phyloP scores from a whole-genome alignment of 192 early-diverging fungal genomes.

The Blastocladiella britannica region DNA sequence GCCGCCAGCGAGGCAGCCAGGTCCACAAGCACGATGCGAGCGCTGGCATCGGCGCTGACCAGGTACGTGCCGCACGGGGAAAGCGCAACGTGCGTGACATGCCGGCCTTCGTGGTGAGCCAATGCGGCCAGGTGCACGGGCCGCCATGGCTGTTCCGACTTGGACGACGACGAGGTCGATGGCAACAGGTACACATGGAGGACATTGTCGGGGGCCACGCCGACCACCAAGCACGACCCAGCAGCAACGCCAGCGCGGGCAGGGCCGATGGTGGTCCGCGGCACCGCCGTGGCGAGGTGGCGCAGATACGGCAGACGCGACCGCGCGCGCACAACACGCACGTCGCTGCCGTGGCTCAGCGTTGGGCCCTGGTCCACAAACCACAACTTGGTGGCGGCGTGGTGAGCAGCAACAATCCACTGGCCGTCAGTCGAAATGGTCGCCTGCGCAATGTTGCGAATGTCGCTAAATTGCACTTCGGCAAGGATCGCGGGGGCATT shows the following conservation, averaged over 20 bases:
- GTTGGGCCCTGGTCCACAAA: too few species aligned
- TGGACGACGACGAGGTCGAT: too few species aligned
- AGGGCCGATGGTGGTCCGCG: too few species aligned
- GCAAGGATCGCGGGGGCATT: slow-evolving; percentile 46
- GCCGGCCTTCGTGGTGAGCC: not conserved
- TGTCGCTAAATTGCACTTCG: slow-evolving; percentile 53
- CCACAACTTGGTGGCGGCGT: slow-evolving; percentile 20
- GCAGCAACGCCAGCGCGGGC: too few species aligned
- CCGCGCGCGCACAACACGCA: too few species aligned
- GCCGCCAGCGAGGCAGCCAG: too few species aligned
- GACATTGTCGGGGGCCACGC: not conserved
- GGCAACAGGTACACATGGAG: not conserved
- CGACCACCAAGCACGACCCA: not conserved
- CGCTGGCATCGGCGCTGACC: not conserved
- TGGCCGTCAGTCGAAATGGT: slow-evolving; percentile 60
- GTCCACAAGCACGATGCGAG: not conserved
- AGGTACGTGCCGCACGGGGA: not conserved
- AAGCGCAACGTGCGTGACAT: not conserved
- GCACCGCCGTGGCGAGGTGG: too few species aligned
- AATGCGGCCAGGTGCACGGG: not conserved
- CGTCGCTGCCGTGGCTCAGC: too few species aligned
- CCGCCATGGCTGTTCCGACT: not conserved
- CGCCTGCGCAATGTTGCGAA: slow-evolving; percentile 43
- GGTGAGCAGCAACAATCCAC: slow-evolving; percentile 66
- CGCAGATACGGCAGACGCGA: too few species aligned